A percentile compares a stretch with the other conserved stretches of the same genome.
phyloP scores from a whole-genome alignment of 179 eudicot species.

The Heliamphora pulchella region DNA sequence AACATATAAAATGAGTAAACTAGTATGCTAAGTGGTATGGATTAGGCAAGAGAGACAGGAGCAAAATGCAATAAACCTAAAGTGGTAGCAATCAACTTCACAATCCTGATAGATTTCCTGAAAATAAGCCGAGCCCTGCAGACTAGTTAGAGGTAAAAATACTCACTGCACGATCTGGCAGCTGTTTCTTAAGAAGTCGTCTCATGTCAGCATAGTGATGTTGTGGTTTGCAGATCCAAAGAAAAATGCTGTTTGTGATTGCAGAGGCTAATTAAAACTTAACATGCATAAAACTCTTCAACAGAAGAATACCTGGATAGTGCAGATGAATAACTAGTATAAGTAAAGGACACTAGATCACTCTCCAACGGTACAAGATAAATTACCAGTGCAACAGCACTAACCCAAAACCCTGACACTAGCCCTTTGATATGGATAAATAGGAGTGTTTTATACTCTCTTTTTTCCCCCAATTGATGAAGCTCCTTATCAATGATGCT shows the following conservation, averaged over 20 bases:
- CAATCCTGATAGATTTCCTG: slow-evolving; percentile 6
- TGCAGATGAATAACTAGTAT: neutral
- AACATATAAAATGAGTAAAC: neutral
- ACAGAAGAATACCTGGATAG: neutral
- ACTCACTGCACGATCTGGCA: neutral
- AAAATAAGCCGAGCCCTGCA: neutral
- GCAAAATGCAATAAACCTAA: neutral
- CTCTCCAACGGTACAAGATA: neutral
- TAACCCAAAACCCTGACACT: neutral
- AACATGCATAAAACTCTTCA: too few relatives aligned
- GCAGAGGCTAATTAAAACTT: too few relatives aligned
- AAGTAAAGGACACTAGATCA: neutral
- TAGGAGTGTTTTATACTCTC: neutral
- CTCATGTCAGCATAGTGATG: neutral
- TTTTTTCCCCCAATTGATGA: too few relatives aligned
- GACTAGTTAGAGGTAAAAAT: neutral
- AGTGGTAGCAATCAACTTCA: neutral
- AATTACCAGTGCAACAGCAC: neutral
- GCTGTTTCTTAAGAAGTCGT: neutral
- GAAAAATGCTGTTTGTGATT: too few relatives aligned
- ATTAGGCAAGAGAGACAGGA: neutral
- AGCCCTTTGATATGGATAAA: neutral
- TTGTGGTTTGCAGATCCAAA: too few relatives aligned
- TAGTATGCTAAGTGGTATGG: neutral
- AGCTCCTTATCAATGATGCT: too few relatives aligned